Evolutionary conservation across 148 eudicot species (phyloP).

Genomic region (Salicornia ramosissima): DNA sequence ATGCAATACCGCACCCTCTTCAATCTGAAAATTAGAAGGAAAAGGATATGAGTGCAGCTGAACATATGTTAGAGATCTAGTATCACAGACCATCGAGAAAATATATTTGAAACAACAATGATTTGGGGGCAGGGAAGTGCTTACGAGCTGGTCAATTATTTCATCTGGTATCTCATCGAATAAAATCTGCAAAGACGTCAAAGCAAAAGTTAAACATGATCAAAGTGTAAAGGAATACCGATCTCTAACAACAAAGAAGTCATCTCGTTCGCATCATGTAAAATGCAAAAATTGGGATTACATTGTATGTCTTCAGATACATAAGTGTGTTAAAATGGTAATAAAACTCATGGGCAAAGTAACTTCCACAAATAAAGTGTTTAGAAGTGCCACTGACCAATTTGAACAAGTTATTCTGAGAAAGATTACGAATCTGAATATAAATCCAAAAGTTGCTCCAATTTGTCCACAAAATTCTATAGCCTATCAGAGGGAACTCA

Average conservation of each 20-base stretch:
- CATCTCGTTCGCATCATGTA: neutral
- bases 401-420: neutral
- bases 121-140: neutral
- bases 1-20: conserved; percentile 66
- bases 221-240: too few relatives aligned
- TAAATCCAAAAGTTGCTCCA: too few relatives aligned
- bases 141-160: conserved; percentile 67
- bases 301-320: too few relatives aligned
- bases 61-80: neutral
- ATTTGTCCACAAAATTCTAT: neutral
- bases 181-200: conserved; percentile 55
- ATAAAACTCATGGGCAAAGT: too few relatives aligned
- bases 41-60: neutral
- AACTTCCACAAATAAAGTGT: too few relatives aligned
- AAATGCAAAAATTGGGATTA: too few relatives aligned
- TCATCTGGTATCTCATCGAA: conserved; percentile 77
- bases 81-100: neutral
- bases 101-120: neutral
- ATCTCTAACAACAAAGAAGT: neutral
- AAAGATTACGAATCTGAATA: too few relatives aligned
- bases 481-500: neutral
- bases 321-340: too few relatives aligned
- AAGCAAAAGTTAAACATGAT: neutral
- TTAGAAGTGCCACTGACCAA: too few relatives aligned
- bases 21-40: conserved; percentile 43